phyloP scores from a whole-genome alignment of 169 alveolate genomes.

The Plasmodium chabaudi region DNA sequence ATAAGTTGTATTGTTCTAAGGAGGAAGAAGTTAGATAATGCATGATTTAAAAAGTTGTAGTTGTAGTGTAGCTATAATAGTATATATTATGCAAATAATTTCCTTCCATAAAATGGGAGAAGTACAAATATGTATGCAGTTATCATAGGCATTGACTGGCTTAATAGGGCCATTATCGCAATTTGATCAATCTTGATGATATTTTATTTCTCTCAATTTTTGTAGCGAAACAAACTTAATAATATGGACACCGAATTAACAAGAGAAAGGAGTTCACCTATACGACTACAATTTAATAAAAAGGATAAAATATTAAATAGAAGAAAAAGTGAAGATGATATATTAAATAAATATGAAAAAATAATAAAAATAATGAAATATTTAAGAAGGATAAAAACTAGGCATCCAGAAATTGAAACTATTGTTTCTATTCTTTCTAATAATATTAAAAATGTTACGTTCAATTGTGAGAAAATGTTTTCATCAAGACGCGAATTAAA shows the following conservation, averaged over 20 bases:
- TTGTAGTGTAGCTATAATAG: background rate
- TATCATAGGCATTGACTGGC: too few relatives aligned
- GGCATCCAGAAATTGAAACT: slow-evolving; percentile 64
- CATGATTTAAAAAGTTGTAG: too few relatives aligned
- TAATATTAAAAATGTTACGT: slow-evolving; percentile 63
- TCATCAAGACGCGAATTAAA: slow-evolving; percentile 39
- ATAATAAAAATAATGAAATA: slow-evolving; percentile 66
- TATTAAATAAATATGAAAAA: slow-evolving; percentile 64
- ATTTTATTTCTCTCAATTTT: background rate
- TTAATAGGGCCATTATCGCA: too few relatives aligned
- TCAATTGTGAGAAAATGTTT: slow-evolving; percentile 70
- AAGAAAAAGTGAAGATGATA: slow-evolving; percentile 48
- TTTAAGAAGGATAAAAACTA: slow-evolving; percentile 42
- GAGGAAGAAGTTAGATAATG: too few relatives aligned
- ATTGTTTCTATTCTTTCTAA: slow-evolving; percentile 51
- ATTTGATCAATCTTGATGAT: too few relatives aligned
- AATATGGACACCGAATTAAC: background rate
- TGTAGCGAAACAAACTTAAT: slow-evolving; percentile 1
- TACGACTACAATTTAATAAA: slow-evolving; percentile 11
- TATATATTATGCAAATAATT: too few relatives aligned
- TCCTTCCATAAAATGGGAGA: too few relatives aligned
- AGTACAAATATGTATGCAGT: too few relatives aligned
- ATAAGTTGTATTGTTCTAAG: too few relatives aligned
- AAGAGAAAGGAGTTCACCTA: background rate
- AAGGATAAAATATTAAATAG: background rate